These are phyloP conservation scores for Salvia hispanica DNA, from an alignment of 257 asterid genomes.

Conservation along the genomic window DNA sequence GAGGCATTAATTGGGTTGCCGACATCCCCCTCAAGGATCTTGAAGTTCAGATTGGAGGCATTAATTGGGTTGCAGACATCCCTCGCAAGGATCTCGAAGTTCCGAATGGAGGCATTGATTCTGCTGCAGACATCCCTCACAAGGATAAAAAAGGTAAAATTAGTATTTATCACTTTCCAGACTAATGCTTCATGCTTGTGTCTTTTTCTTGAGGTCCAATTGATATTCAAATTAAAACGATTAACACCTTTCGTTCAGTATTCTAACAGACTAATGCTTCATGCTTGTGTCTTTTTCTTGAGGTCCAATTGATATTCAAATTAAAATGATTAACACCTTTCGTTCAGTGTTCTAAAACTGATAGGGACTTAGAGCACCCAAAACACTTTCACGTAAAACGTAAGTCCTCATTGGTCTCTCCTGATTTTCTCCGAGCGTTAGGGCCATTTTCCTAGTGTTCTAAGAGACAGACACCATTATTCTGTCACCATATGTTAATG, in stretches of 20 bases:
- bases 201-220: not conserved
- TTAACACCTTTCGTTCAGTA: not conserved
- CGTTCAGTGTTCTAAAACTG: not conserved
- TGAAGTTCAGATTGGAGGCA: slow-evolving; percentile 38
- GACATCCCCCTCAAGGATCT: slow-evolving; percentile 31
- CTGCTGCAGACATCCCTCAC: slow-evolving; percentile 27
- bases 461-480: not conserved
- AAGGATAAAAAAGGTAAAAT: slow-evolving; percentile 45
- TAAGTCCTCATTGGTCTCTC: not conserved
- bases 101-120: slow-evolving; percentile 30
- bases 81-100: slow-evolving; percentile 13
- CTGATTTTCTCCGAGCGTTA: too few species aligned
- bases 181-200: slow-evolving; percentile 9
- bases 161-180: slow-evolving; percentile 13
- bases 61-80: too few species aligned
- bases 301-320: not conserved
- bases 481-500: not conserved
- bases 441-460: not conserved
- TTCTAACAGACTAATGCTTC: slow-evolving; percentile 13
- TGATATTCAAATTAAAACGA: not conserved
- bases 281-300: too few species aligned
- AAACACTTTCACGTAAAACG: not conserved
- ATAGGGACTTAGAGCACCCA: not conserved
- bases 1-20: slow-evolving; percentile 30
- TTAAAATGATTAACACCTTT: not conserved